Conservation (phyloP, 108 stramenopile genomes). For the Parietichytrium sp. region DNA sequence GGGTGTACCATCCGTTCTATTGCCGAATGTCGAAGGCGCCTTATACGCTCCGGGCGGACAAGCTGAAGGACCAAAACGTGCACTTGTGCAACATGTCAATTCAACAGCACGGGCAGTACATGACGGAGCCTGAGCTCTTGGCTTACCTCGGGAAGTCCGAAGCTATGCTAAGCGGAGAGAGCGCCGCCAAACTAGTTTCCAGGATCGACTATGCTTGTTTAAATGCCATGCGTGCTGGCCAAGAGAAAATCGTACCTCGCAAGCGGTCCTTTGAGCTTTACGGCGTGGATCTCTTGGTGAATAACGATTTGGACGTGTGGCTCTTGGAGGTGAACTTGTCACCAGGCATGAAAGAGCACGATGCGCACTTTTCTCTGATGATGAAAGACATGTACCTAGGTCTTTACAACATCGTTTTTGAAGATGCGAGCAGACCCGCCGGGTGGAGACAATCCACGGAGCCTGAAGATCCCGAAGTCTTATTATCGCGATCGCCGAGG, state of each 20-base stretch:
- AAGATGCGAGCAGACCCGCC: too few species aligned
- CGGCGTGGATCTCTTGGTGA: background rate
- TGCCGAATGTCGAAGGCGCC: background rate
- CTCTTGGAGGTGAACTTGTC: slow-evolving; percentile 18
- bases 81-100: slow-evolving; percentile 16
- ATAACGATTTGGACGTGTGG: background rate
- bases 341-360: background rate
- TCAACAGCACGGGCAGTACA: background rate
- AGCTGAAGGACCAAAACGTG: background rate
- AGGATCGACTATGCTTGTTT: background rate
- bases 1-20: slow-evolving; percentile 4
- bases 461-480: too few species aligned
- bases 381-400: background rate
- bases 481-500: too few species aligned
- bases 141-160: background rate
- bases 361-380: background rate
- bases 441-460: too few species aligned
- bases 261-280: slow-evolving; percentile 4
- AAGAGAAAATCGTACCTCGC: background rate
- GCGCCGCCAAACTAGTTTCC: background rate
- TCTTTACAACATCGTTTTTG: slow-evolving; percentile 19
- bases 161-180: background rate
- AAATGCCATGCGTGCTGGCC: background rate
- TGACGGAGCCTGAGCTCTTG: background rate
- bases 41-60: background rate